Percentiles rank a stretch among this genome's conserved stretches.
These are phyloP conservation scores for Mycena sanguinolenta DNA, from an alignment of 768 basidiomycete genomes.

Conservation along the genomic window DNA sequence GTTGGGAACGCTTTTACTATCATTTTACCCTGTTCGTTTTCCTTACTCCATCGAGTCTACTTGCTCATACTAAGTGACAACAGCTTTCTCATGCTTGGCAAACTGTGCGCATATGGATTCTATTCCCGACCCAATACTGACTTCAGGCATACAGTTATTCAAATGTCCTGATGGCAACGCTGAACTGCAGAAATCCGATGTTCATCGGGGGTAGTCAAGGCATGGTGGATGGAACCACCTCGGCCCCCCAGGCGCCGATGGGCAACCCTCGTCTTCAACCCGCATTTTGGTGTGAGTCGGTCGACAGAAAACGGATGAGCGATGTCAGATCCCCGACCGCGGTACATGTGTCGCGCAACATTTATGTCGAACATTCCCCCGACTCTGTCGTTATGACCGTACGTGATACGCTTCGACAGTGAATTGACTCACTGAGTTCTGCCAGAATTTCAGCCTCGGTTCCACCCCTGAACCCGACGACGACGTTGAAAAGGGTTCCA, in stretches of 20 bases:
- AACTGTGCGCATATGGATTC: not conserved
- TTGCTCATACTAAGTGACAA: not conserved
- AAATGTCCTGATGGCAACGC: constrained; percentile 16
- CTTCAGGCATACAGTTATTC: not conserved
- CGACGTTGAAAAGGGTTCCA: not conserved
- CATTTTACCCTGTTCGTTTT: not conserved
- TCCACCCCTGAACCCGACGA: not conserved
- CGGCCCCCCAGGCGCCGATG: no score
- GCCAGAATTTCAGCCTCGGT: not conserved
- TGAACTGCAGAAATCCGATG: constrained; percentile 8
- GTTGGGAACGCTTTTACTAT: not conserved
- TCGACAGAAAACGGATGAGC: not conserved
- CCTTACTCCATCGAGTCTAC: not conserved
- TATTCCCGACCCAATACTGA: not conserved
- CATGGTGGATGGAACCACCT: not conserved
- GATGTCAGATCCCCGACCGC: not conserved
- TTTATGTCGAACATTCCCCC: not conserved
- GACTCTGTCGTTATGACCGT: constrained; percentile 13
- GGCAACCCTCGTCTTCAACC: not conserved
- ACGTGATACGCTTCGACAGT: not conserved
- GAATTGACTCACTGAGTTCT: not conserved
- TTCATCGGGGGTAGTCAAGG: not conserved
- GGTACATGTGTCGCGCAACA: not conserved
- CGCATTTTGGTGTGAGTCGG: constrained; percentile 11
- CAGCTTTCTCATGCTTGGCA: not conserved